Evolutionary conservation across 2,329 filamentous ascomycete species (phyloP), one percentile per base, ranked within the genome.

Genomic region (Calonectria naviculata): DNA sequence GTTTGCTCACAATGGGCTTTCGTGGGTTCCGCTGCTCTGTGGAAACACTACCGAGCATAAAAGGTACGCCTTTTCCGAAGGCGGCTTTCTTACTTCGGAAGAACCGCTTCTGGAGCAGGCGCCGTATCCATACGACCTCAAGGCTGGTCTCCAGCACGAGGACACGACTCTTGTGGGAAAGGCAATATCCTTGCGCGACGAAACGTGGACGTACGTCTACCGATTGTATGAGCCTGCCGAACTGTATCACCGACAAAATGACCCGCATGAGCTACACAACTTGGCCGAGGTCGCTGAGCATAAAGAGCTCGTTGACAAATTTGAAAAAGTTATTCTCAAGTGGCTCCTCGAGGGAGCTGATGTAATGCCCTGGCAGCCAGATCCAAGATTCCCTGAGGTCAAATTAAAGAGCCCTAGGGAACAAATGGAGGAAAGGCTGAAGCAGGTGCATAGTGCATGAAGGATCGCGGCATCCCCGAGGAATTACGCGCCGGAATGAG

Each of bases 111-210:
- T 87, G 0, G 85, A 87, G 67, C 81, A 84, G 62, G 79, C 81
- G 0, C 81, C 82, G 0, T 87, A 83, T 38, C 85, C 85, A 0
- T 87, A 87, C 65, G 85, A 87, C 58, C 81, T 87, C 56, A 87
- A 87, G 70, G 81, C 81, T 0, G 79, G 76, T 0, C 80, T 88
- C 6, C 86, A 87, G 71, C 85, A 87, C 68, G 80, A 85, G 13
- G 83, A 87, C 58, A 84, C 84, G 0, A 77, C 76, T 0, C 68
- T 87, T 0, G 85, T 86, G 0, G 85, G 85, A 0, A 87, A 87
- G 61, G 82, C 84, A 0, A 81, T 86, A 0, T 78, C 80, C 3
- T 71, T 84, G 3, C 77, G 84, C 0, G 78, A 82, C 41, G 73
- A 81, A 62, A 75, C 80, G 0, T 87, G 82, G 81, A 84, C 84